Evolutionary conservation across 768 basidiomycete genomes (phyloP), one percentile per base, ranked within the genome.

Genomic region (Gymnopilus dilepis): DNA sequence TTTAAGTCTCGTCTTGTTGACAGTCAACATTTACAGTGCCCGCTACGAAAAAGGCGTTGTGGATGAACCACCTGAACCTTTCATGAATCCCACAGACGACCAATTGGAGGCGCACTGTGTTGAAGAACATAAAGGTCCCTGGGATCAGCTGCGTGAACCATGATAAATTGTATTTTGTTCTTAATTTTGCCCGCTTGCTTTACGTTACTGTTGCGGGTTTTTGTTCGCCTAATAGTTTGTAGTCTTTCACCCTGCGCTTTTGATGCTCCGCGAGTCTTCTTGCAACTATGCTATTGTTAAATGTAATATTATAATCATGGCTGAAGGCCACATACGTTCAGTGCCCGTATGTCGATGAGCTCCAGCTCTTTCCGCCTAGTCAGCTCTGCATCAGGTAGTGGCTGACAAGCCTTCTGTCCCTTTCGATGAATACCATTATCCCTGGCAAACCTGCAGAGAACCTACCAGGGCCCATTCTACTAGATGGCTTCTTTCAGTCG

Each of bases 71-170:
- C 80, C 78, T n/a, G 66, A 67, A 38, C 70, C 75, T 6, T 80
- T 83, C 63, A 48, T 75, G 1, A 61, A 73, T 26, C 74, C 77
- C 8, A 72, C 76, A 3, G 73, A 79, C 37, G 80, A 83, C 47
- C 72, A 78, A 50, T 76, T 84, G n/a, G 69, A 82, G 3, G 71
- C 67, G 41, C 87, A 88, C 65, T 84, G 81, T 67, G 70, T 74
- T 63, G 71, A 67, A 13, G 80, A 82, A 62, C 87, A 88, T 53
- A 77, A 77, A 4, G 63, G 73, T 3, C 81, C 78, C 17, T 88
- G 86, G 85, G 70, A 79, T n/a, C 69, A 70, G 26, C 63, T 84
- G 34, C 79, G 78, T 21, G 54, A 53, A 12, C 57, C 57, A 50
- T 56, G 40, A 17, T 33, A 9, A 21, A 13, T 41, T 41, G 38